Evolutionary conservation across 2,329 filamentous ascomycete genomes (phyloP).

Genomic region (Scytalidium lignicola): DNA sequence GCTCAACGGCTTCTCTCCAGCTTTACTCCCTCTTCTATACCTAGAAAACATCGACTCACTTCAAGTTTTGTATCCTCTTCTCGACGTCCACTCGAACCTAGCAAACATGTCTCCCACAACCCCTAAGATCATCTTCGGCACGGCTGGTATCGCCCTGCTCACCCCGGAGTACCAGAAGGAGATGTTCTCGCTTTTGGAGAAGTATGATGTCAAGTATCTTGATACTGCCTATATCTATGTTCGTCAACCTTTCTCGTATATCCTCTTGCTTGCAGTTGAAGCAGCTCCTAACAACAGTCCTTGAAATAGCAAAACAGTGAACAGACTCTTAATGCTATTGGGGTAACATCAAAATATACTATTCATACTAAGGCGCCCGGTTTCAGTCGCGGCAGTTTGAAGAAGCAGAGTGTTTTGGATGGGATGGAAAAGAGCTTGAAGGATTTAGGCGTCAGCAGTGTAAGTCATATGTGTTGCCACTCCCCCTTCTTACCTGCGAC

Average conservation of each 20-base stretch:
- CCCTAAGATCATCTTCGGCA: conserved; percentile 13
- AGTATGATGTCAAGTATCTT: conserved; percentile 17
- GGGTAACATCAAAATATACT: conserved; percentile 16
- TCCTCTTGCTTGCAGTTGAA: neutral
- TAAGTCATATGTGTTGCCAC: conserved; percentile 4
- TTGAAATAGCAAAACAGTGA: conserved; percentile 18
- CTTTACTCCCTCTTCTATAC: no score
- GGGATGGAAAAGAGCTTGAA: conserved; percentile 18
- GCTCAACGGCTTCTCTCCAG: no score
- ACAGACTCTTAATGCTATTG: conserved; percentile 12
- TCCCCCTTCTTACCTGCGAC: neutral
- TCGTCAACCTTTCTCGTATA: neutral
- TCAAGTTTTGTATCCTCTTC: no score
- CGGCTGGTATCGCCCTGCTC: conserved; percentile 5
- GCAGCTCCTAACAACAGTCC: neutral
- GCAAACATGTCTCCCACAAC: conserved; percentile 3
- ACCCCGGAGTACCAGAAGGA: neutral
- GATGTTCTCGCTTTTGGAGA: conserved; percentile 13
- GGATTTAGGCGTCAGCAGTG: conserved; percentile 16
- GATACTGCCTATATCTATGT: conserved; percentile 21
- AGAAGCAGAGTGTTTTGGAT: conserved; percentile 19
- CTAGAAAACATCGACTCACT: no score
- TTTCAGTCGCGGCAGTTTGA: conserved; percentile 12
- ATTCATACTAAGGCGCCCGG: conserved; percentile 23
- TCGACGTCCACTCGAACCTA: neutral